Conservation (phyloP, 805 yeast genomes). For the Yarrowia deformans region DNA sequence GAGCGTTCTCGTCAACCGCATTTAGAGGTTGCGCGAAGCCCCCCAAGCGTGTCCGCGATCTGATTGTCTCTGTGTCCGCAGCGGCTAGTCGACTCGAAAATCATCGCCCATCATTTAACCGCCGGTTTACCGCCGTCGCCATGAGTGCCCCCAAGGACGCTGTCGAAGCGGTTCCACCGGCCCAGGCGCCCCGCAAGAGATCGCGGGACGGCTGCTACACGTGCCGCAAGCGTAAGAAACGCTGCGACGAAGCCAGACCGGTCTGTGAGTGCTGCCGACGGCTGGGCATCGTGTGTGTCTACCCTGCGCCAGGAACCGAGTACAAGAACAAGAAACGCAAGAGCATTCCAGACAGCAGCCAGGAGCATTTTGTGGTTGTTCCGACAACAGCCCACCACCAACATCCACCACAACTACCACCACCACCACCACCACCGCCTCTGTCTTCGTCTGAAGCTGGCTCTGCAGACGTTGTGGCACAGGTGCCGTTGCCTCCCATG, state of each 20-base stretch:
- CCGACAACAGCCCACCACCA: neutral
- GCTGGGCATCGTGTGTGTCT: conserved; percentile 66
- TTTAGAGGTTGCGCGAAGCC: neutral
- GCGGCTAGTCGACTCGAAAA: too few species aligned
- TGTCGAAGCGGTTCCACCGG: neutral
- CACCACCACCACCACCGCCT: too few species aligned
- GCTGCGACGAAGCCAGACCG: conserved; percentile 78
- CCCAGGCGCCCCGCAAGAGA: conserved; percentile 32
- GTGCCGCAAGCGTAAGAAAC: conserved; percentile 70
- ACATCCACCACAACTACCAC: too few species aligned
- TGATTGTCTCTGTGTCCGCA: too few species aligned
- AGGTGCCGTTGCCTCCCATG: neutral
- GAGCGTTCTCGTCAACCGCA: neutral
- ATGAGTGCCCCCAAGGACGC: neutral
- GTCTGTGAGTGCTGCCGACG: conserved; percentile 72
- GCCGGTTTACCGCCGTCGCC: conserved; percentile 9
- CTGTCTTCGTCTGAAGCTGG: neutral
- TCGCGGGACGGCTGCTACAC: conserved; percentile 70
- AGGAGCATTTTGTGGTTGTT: conserved; percentile 16
- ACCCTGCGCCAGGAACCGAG: conserved; percentile 78
- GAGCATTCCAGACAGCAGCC: conserved; percentile 42
- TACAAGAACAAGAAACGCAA: conserved; percentile 52
- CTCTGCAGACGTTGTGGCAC: neutral
- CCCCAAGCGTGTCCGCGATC: too few species aligned
- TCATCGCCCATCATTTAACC: neutral